Evolutionary conservation across 495 filamentous ascomycete species (phyloP), one percentile per base, ranked within the genome.

Genomic region (Astrothelium macrocarpum): DNA sequence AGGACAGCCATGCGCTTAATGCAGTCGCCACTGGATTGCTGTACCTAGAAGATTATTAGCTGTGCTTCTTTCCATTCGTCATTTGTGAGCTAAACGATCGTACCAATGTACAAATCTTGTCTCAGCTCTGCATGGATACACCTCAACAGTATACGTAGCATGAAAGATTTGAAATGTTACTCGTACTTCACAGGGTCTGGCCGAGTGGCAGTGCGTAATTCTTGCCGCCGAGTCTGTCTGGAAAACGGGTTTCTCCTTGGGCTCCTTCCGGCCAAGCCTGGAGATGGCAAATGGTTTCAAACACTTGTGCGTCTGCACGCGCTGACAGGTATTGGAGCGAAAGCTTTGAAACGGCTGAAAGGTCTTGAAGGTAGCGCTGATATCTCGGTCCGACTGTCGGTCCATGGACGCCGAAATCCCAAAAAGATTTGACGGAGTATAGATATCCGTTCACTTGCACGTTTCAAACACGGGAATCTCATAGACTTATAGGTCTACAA

Each of bases 221-320:
- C 49, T 60, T 56, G 14, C 53, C 53, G 23, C 62, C 59, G 36
- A 64, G 58, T 29, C 25, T 69, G 67, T 59, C 29, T 18, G 59
- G 66, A 62, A 36, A 67, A 60, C 59, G 18, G 64, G 11, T 20
- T 65, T 64, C n/a, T 60, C 32, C 23, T 59, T 65, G 45, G 59
- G 62, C 1, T n/a, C 53, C 61, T 59, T 31, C 36, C 39, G 43
- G 23, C 25, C 43, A n/a, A 53, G 53, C 14, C 18, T 56, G 7
- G 16, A 53, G 20, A 56, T 53, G 32, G 20, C 59, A 42, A 62
- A 31, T 43, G 53, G 59, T 11, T 14, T 23, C 2, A 2, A 32
- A 26, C 49, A 39, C 26, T 45, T 62, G 46, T 32, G 32, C 26
- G n/a, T 64, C 56, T 62, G 34, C 45, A 64, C 59, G 31, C 62